These are phyloP conservation scores for Dactylonectria estremocensis DNA, from an alignment of 2,329 filamentous ascomycete species.

Conservation along the genomic window DNA sequence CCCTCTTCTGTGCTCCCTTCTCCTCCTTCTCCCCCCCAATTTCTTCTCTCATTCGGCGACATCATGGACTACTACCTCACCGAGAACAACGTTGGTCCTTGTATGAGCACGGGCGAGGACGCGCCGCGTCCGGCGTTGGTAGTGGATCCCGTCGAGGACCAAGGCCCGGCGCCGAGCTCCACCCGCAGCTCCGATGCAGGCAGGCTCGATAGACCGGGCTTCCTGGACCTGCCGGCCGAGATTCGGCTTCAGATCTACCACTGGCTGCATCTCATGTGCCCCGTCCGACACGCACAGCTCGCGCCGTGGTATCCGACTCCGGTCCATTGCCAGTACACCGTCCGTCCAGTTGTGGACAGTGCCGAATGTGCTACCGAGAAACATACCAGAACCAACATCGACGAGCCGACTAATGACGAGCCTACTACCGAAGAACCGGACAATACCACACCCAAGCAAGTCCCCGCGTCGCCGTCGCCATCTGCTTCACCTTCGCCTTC, in stretches of 20 bases:
- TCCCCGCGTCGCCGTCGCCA: neutral
- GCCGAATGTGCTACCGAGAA: neutral
- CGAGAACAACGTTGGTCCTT: conserved; percentile 34
- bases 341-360: conserved; percentile 38
- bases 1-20: neutral
- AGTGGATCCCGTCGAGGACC: conserved; percentile 27
- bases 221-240: conserved; percentile 57
- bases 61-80: conserved; percentile 22
- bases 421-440: conserved; percentile 1
- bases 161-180: conserved; percentile 25
- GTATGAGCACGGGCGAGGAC: conserved; percentile 8
- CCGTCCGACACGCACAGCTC: conserved; percentile 56
- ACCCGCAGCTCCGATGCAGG: conserved; percentile 1
- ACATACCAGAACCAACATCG: neutral
- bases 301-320: conserved; percentile 58
- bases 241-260: conserved; percentile 64
- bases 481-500: neutral
- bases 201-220: neutral
- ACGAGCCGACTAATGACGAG: neutral
- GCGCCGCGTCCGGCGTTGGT: conserved; percentile 3
- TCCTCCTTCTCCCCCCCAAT: neutral
- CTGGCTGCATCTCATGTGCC: conserved; percentile 58
- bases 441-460: neutral
- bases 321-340: conserved; percentile 51
- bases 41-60: conserved; percentile 10